phyloP scores from a whole-genome alignment of 2,329 filamentous ascomycete genomes.

The Colletotrichum scovillei region DNA sequence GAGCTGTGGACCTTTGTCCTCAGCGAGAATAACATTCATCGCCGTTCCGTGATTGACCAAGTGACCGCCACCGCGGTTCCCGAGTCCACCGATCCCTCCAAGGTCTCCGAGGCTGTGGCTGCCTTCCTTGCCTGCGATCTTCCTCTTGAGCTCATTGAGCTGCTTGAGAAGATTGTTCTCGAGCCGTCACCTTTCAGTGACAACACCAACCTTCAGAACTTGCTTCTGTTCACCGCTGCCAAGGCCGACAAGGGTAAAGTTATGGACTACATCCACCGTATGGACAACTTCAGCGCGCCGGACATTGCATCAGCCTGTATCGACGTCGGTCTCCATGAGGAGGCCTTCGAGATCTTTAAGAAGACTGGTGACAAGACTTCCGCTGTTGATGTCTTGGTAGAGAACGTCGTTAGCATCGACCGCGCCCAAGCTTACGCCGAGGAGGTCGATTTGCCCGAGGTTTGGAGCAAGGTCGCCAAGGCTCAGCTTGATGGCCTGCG shows the following conservation, averaged over 20 bases:
- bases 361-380: conserved; percentile 91
- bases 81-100: conserved; percentile 90
- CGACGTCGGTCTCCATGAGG: conserved; percentile 93
- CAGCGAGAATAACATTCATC: conserved; percentile 94
- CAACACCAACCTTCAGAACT: conserved; percentile 94
- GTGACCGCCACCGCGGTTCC: conserved; percentile 96
- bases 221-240: conserved; percentile 94
- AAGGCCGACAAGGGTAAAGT: conserved; percentile 96
- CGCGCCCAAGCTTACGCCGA: conserved; percentile 96
- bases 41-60: conserved; percentile 93
- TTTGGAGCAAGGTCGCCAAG: conserved; percentile 99
- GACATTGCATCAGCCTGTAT: conserved; percentile 95
- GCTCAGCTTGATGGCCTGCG: conserved; percentile 96
- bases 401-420: conserved; percentile 98
- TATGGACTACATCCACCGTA: conserved; percentile 94
- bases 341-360: conserved; percentile 99
- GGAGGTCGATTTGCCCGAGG: conserved; percentile 90
- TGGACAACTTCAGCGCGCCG: conserved; percentile 89
- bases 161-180: conserved; percentile 99
- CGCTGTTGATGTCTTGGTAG: conserved; percentile 91
- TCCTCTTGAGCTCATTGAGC: conserved; percentile 93
- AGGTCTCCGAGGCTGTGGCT: conserved; percentile 94
- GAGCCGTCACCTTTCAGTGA: conserved; percentile 99
- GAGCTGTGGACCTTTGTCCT: conserved; percentile 97
- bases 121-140: conserved; percentile 92